phyloP scores from a whole-genome alignment of 1,284 basidiomycete species.

The Rhodotorula sp. region DNA sequence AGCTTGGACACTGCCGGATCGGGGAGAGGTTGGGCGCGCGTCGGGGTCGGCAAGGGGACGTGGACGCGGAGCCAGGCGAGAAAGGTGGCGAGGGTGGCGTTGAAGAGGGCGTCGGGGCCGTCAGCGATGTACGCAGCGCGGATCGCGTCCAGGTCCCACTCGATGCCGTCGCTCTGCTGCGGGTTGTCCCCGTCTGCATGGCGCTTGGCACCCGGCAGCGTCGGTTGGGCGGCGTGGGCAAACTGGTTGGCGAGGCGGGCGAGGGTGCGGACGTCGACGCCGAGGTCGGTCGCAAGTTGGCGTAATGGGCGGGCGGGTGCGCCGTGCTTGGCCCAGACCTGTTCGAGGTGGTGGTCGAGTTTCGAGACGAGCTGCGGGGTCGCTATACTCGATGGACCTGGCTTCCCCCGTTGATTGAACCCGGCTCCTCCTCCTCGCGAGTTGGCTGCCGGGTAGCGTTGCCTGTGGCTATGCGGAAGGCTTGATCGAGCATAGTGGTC shows the following conservation, averaged over 20 bases:
- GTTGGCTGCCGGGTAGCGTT: neutral
- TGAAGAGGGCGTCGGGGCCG: constrained; percentile 14
- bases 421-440: neutral
- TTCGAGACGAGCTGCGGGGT: constrained; percentile 1
- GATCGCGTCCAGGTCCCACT: constrained; percentile 23
- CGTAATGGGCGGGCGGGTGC: neutral
- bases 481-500: too few relatives aligned
- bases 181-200: neutral
- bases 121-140: constrained; percentile 13
- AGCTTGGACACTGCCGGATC: constrained; percentile 39
- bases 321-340: constrained; percentile 13
- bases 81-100: constrained; percentile 25
- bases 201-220: neutral
- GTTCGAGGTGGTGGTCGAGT: constrained; percentile 26
- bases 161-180: neutral
- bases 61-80: constrained; percentile 12
- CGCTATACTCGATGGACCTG: constrained; percentile 19
- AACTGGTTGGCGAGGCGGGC: constrained; percentile 1
- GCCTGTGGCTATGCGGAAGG: neutral
- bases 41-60: constrained; percentile 3
- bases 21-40: neutral
- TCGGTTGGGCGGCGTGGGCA: neutral
- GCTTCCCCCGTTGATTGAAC: too few relatives aligned
- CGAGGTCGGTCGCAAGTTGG: constrained; percentile 20
- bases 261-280: constrained; percentile 8